These are phyloP conservation scores for Adansonia grandidieri DNA, from an alignment of 441 rosid species.

Conservation along the genomic window DNA sequence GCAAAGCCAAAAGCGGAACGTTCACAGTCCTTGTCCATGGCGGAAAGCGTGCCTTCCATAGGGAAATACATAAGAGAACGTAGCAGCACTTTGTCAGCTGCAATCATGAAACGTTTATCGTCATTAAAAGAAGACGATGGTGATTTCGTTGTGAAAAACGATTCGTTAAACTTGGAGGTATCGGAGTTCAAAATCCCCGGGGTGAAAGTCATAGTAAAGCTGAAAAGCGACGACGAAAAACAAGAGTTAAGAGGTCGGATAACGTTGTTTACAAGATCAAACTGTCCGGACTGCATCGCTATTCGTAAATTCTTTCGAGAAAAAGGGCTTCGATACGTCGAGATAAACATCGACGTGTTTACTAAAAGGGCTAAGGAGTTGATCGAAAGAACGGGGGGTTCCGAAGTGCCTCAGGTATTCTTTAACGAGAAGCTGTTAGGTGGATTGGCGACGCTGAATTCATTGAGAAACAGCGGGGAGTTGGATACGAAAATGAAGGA, in stretches of 20 bases:
- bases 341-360: slow-evolving; percentile 84
- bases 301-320: slow-evolving; percentile 66
- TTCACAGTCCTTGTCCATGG: slow-evolving; percentile 44
- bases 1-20: slow-evolving; percentile 30
- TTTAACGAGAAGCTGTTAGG: slow-evolving; percentile 82
- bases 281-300: slow-evolving; percentile 79
- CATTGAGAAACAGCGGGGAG: slow-evolving; percentile 67
- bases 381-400: slow-evolving; percentile 56
- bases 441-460: slow-evolving; percentile 76
- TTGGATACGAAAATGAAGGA: slow-evolving; percentile 63
- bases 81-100: slow-evolving; percentile 56
- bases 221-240: slow-evolving; percentile 42
- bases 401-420: slow-evolving; percentile 81
- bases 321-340: slow-evolving; percentile 60
- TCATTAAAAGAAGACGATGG: slow-evolving; percentile 36
- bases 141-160: slow-evolving; percentile 17
- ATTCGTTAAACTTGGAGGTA: slow-evolving; percentile 41
- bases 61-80: slow-evolving; percentile 61
- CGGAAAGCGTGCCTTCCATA: slow-evolving; percentile 50
- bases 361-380: slow-evolving; percentile 63
- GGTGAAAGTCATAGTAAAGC: slow-evolving; percentile 64
- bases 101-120: slow-evolving; percentile 57
- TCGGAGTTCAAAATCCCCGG: slow-evolving; percentile 74
- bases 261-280: slow-evolving; percentile 75
- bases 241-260: slow-evolving; percentile 47